Base-by-base conservation (phyloP, 768 basidiomycete genomes). In the Podaxis sp. region DNA sequence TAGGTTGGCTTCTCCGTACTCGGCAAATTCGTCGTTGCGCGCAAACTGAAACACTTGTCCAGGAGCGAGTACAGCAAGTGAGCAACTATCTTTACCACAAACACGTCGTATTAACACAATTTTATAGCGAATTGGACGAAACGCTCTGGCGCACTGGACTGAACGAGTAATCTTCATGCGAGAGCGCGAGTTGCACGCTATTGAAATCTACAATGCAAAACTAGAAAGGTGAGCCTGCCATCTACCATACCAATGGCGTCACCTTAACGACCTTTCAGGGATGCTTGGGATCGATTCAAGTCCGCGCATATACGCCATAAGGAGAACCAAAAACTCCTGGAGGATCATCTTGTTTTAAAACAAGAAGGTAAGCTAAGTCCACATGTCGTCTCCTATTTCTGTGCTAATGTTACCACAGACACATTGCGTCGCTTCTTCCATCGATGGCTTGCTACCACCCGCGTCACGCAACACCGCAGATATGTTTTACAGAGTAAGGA, bases 341-440 rank as follows among this genome's bases (percentile, higher is more conserved):
- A 92, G 69, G 93, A 90, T 69, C 91, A 92, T 72, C 83, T 87
- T 61, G 82, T 89, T 64, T 86, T 95, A 51, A 92, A 91, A 73
- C 83, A 83, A 49, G 91, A 93, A 81, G 93, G 93, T 87, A 68
- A 40, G 74, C 40, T 63, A 57, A 49, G 51, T 13, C n/a, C 59
- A 15, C 40, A 26, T 54, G 17, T 17, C 36, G 38, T 12, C 61
- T 59, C 38, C 19, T 63, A 44, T 30, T 30, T 60, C 22, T 22
- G 26, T 61, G 52, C 12, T 63, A 38, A 66, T 63, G 49, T 53
- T 28, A 8, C 33, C 40, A 15, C 68, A 93, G 92, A 93, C 71
- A 82, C 77, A 60, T 80, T 87, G 67, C 84, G 86, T 51, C 84
- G 85, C 40, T 78, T 84, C 68, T 92, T 94, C 74, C 75, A 84